Base-by-base conservation (phyloP, 352 stramenopile species). In the Phytophthora sansomeana region DNA sequence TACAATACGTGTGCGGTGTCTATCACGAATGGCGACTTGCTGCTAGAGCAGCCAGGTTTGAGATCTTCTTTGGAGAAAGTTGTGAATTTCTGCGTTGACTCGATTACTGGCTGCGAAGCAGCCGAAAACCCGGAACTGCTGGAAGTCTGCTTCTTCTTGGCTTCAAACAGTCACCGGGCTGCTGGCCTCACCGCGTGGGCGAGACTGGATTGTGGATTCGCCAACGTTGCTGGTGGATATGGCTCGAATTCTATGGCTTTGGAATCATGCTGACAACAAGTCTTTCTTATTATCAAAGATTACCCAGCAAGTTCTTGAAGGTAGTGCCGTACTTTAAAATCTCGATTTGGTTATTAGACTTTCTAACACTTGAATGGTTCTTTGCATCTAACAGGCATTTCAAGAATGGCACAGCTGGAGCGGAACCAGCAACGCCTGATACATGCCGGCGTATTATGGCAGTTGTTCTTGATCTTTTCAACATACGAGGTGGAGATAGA, bases 121-220 rank as follows among this genome's bases (percentile, higher is more conserved):
- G 67, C 61, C 1, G 53, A 72, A n/a, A 66, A 78, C 26, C 38
- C 60, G 3, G 62, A 83, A 36, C 49, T 88, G 6, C 58, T 82
- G 11, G 54, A 84, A 64, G 66, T 90, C 14, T 89, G 80, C 60
- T 82, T 83, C 35, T 87, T 78, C 57, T 63, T 95, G n/a, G 19
- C 51, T 95, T 6, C 81, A 91, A 62, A 95, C 87, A 6, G 78
- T 93, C 30, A 89, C 87, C 5, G 78, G 77, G 2, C 60, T 96
- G 16, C 44, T 91, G 35, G 79, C 83, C 3, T 92, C 80, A 6
- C 56, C 74, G 14, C 63, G 53, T 19, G 85, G 85, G 16, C 73
- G 81, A n/a, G 59, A 76, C 24, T 95, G 87, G 86, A 82, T 95
- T 17, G 66, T 71, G 1, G 51, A 77, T 3, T 87, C 84, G 24